A percentile compares a stretch with the other conserved stretches of the same genome.
Evolutionary conservation across 192 early-diverging fungal species (phyloP).

Genomic region (Coemansia interrupta): DNA sequence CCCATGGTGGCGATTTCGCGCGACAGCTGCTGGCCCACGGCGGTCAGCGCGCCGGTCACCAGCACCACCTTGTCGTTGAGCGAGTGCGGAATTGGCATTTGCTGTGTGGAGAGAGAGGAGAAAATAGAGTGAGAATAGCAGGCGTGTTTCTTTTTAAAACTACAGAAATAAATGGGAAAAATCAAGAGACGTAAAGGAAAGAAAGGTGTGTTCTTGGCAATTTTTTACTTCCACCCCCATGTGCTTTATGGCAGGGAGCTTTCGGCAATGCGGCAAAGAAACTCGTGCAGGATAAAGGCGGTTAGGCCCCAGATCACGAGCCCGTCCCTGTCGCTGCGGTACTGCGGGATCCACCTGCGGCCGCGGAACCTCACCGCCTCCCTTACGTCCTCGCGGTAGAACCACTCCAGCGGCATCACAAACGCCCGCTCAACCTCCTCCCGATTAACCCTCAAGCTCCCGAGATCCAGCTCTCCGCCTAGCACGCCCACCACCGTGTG

Average conservation of each 20-base stretch:
- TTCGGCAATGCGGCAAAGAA: slow-evolving; percentile 21
- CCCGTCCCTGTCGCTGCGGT: slow-evolving; percentile 50
- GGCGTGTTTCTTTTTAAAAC: slow-evolving; percentile 5
- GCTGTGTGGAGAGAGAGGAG: background rate
- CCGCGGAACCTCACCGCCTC: slow-evolving; percentile 55
- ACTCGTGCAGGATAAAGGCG: slow-evolving; percentile 68
- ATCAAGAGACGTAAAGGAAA: slow-evolving; percentile 5
- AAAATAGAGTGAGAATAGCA: background rate
- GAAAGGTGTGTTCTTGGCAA: background rate
- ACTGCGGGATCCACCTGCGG: slow-evolving; percentile 58
- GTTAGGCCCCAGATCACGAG: slow-evolving; percentile 78
- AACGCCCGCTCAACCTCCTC: slow-evolving; percentile 72
- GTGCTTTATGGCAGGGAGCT: background rate
- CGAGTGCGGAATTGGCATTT: slow-evolving; percentile 2
- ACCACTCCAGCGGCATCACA: slow-evolving; percentile 61
- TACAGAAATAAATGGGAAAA: background rate
- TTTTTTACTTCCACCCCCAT: too few relatives aligned
- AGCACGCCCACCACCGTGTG: slow-evolving; percentile 63
- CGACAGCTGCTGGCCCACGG: slow-evolving; percentile 21
- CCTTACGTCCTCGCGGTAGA: slow-evolving; percentile 54
- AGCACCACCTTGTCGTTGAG: slow-evolving; percentile 34
- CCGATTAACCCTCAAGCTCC: slow-evolving; percentile 54
- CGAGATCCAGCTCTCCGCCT: slow-evolving; percentile 44
- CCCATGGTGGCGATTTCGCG: slow-evolving; percentile 11
- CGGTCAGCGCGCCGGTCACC: slow-evolving; percentile 29